Evolutionary conservation across 2,329 filamentous ascomycete species (phyloP).

Genomic region (Claviceps pazoutovae): DNA sequence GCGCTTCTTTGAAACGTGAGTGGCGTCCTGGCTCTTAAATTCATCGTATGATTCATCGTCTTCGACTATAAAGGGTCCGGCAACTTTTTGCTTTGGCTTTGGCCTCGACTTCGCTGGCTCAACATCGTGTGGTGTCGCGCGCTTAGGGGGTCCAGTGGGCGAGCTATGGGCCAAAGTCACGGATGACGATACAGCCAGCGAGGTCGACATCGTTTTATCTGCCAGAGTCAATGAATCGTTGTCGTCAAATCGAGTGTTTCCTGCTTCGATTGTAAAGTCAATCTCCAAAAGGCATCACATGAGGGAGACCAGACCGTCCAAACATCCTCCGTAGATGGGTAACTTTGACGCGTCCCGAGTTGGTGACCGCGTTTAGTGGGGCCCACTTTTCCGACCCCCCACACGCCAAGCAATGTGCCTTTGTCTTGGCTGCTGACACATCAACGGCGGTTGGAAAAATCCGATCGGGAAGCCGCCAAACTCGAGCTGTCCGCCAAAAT

Average conservation of each 20-base stretch:
- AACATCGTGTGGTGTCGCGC: slow-evolving; percentile 22
- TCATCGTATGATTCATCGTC: slow-evolving; percentile 20
- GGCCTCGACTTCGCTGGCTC: slow-evolving; percentile 21
- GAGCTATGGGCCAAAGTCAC: slow-evolving; percentile 41
- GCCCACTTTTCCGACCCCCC: slow-evolving; percentile 6
- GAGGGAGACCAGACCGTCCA: no score
- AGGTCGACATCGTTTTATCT: slow-evolving; percentile 14
- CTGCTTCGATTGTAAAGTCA: no score
- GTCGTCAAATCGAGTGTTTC: neutral
- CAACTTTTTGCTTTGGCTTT: slow-evolving; percentile 19
- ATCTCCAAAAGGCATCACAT: no score
- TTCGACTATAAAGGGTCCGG: slow-evolving; percentile 26
- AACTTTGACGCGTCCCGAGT: slow-evolving; percentile 5
- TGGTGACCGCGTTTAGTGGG: slow-evolving; percentile 15
- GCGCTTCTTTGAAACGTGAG: slow-evolving; percentile 17
- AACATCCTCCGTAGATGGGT: neutral
- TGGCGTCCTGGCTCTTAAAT: slow-evolving; percentile 3
- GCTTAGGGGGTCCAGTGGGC: slow-evolving; percentile 20
- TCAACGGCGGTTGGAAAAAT: slow-evolving; percentile 15
- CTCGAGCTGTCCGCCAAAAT: slow-evolving; percentile 15
- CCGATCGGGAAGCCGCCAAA: slow-evolving; percentile 10
- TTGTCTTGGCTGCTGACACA: neutral
- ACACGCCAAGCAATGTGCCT: no score
- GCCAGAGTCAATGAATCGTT: neutral
- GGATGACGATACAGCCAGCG: slow-evolving; percentile 48